Conservation (phyloP, 2,329 filamentous ascomycete species). For the Hirsutella rhossiliensis region DNA sequence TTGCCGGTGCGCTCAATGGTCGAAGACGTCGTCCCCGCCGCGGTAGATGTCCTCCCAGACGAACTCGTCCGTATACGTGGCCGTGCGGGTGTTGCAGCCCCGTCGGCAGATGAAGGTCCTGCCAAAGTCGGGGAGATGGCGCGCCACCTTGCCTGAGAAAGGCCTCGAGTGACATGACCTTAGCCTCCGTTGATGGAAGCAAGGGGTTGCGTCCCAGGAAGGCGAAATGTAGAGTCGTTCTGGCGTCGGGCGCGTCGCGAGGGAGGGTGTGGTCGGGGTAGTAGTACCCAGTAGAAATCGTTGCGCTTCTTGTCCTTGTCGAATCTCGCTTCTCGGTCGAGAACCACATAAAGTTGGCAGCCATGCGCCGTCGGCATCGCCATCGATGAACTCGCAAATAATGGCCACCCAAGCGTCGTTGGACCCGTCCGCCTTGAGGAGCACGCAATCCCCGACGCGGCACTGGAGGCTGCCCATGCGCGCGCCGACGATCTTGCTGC, state of each 20-base stretch:
- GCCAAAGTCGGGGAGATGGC: slow-evolving; percentile 60
- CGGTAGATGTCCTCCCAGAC: slow-evolving; percentile 77
- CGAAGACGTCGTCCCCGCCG: slow-evolving; percentile 50
- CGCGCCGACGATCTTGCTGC: slow-evolving; percentile 60
- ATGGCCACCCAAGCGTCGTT: slow-evolving; percentile 90
- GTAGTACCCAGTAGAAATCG: slow-evolving; percentile 58
- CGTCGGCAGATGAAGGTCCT: slow-evolving; percentile 85
- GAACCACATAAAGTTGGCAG: slow-evolving; percentile 92
- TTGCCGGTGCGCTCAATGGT: slow-evolving; percentile 50
- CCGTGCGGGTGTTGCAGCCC: slow-evolving; percentile 79
- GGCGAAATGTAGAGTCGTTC: slow-evolving; percentile 91
- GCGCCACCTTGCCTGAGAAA: slow-evolving; percentile 66
- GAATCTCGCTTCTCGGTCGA: slow-evolving; percentile 81
- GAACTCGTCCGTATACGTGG: slow-evolving; percentile 87
- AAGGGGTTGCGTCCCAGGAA: slow-evolving; percentile 75
- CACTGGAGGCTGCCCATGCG: slow-evolving; percentile 74
- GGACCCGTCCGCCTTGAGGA: slow-evolving; percentile 76
- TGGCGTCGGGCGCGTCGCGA: slow-evolving; percentile 17
- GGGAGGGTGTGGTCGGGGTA: not conserved
- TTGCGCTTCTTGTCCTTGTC: slow-evolving; percentile 65
- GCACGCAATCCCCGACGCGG: slow-evolving; percentile 67
- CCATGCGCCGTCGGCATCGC: slow-evolving; percentile 53
- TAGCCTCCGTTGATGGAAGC: slow-evolving; percentile 83
- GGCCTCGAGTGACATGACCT: slow-evolving; percentile 57
- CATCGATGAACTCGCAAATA: slow-evolving; percentile 68